These are phyloP conservation scores for Corymbia calophylla DNA, from an alignment of 441 rosid species.

Conservation along the genomic window DNA sequence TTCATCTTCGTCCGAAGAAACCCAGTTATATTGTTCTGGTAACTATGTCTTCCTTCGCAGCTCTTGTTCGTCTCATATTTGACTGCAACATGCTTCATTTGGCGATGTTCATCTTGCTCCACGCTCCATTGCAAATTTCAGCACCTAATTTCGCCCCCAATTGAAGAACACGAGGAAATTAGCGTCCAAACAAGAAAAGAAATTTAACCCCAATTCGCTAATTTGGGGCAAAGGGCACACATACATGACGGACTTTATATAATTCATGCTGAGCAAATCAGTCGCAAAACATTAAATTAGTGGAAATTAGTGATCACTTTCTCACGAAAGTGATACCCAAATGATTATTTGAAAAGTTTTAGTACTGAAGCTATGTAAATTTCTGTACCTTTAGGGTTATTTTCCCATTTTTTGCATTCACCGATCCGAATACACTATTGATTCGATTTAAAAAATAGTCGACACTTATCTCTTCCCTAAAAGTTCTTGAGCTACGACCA, in stretches of 20 bases:
- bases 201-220: not conserved
- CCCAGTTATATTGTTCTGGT: not conserved
- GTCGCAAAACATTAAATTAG: not conserved
- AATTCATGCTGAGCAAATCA: not conserved
- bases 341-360: not conserved
- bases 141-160: not conserved
- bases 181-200: not conserved
- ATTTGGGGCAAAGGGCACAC: not conserved
- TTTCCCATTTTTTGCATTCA: no score
- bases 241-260: no score
- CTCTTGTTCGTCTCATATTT: not conserved
- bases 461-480: not conserved
- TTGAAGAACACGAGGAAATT: not conserved
- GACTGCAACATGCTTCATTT: not conserved
- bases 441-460: not conserved
- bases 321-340: not conserved
- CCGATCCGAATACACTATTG: not conserved
- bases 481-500: not conserved
- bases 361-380: no score
- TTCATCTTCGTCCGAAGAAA: not conserved
- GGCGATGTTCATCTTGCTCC: not conserved
- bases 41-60: not conserved
- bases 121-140: not conserved
- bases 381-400: not conserved
- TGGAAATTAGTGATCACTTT: not conserved